Base-by-base conservation (phyloP, 352 stramenopile genomes). In the Peronospora tabacina region DNA sequence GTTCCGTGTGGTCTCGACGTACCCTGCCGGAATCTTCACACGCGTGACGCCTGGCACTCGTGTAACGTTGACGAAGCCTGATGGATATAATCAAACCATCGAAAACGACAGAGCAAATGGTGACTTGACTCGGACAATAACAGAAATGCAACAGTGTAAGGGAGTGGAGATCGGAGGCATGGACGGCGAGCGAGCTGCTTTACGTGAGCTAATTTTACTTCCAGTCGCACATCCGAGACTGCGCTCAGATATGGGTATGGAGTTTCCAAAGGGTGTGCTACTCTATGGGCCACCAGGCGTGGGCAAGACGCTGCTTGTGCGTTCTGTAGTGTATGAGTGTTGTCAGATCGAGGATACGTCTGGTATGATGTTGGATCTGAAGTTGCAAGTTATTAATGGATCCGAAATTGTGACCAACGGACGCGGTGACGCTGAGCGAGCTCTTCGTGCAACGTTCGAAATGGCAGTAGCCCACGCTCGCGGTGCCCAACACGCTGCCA, bases 301-400 rank as follows among this genome's bases (percentile, higher is more conserved):
- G 0, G 82, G 82, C 16, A 93, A 93, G 55, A 93, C 82, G 20
- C 62, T 91, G 26, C 52, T 93, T 3, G 80, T 93, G 19, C 72
- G 82, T n/a, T 68, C 75, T 0, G 71, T 81, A 0, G 68, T 89
- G 22, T 46, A 75, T 19, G 61, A 85, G 22, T 90, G 82, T 58
- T 63, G 67, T 20, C 34, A 63, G n/a, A 42, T 61, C 2, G 50
- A 80, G 16, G 57, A 67, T 20, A 42, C 19, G 13, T 46, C 32
- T 19, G 62, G 58, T 9, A 29, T 35, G 16, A 36, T 30, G 7
- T 45, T 68, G 34, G 42, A 71, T 52, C 41, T 91, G 39, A 64
- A 76, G 45, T 55, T 93, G 20, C 52, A 80, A 32, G 68, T 80
- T 17, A 85, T 93, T 54, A 90, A 93, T 55, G 82, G 82, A 33